Evolutionary conservation across 768 basidiomycete genomes (phyloP).

Genomic region (Cystofilobasidium capitatum): DNA sequence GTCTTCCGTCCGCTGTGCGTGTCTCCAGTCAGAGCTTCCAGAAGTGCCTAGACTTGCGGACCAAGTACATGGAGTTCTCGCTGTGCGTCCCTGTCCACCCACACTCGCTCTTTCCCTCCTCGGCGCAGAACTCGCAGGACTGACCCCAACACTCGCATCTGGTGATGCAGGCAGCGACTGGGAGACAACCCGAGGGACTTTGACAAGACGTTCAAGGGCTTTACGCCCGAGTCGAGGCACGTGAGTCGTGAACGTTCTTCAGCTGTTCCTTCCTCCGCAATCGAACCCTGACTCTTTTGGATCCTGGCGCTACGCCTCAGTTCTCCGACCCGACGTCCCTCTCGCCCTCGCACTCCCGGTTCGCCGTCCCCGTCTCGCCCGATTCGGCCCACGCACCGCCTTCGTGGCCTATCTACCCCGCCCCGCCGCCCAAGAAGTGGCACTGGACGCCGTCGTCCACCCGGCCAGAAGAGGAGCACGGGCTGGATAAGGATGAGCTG

Average conservation of each 20-base stretch:
- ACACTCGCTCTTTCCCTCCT: too few species aligned
- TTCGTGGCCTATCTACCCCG: constrained; percentile 81
- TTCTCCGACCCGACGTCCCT: constrained; percentile 19
- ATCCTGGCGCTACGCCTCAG: background rate
- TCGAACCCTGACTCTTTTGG: background rate
- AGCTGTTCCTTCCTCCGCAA: background rate
- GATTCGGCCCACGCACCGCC: constrained; percentile 35
- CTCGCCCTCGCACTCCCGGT: constrained; percentile 16
- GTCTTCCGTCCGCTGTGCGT: background rate
- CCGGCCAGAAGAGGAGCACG: constrained; percentile 26
- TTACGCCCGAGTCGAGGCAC: constrained; percentile 36
- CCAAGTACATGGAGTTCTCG: constrained; percentile 86
- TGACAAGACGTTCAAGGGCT: constrained; percentile 64
- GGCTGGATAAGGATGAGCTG: constrained; percentile 27
- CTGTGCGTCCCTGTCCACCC: constrained; percentile 34
- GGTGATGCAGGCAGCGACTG: constrained; percentile 58
- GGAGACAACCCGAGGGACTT: constrained; percentile 92
- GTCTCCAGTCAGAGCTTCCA: constrained; percentile 55
- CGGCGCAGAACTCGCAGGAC: too few species aligned
- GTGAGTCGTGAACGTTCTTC: constrained; percentile 34
- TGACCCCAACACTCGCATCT: too few species aligned
- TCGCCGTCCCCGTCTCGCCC: constrained; percentile 1
- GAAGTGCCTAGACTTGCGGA: constrained; percentile 77
- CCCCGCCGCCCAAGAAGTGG: constrained; percentile 93
- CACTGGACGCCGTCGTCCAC: constrained; percentile 51